Evolutionary conservation across 2,329 filamentous ascomycete species (phyloP).

Genomic region (Coleophoma crateriformis): DNA sequence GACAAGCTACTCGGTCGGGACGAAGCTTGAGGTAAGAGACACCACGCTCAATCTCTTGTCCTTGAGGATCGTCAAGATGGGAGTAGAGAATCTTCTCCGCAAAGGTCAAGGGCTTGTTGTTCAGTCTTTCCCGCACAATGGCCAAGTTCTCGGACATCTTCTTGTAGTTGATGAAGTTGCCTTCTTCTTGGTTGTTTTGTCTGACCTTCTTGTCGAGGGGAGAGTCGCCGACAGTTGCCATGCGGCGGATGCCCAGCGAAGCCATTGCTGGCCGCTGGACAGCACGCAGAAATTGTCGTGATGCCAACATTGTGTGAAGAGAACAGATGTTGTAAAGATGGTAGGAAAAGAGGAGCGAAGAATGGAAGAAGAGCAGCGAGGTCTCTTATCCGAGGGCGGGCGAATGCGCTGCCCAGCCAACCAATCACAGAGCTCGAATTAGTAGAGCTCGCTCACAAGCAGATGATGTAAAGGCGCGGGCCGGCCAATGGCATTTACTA

Average conservation of each 20-base stretch:
- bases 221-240: constrained; percentile 83
- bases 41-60: constrained; percentile 93
- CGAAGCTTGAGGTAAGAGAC: constrained; percentile 94
- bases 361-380: too few species aligned
- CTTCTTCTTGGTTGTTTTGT: constrained; percentile 95
- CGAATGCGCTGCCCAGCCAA: too few species aligned
- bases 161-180: constrained; percentile 98
- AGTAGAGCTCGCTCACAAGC: too few species aligned
- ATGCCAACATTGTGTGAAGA: constrained; percentile 58
- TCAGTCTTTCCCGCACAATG: constrained; percentile 83
- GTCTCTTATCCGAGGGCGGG: too few species aligned
- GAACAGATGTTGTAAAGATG: constrained; percentile 9
- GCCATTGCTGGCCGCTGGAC: constrained; percentile 55
- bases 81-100: constrained; percentile 99
- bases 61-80: constrained; percentile 93
- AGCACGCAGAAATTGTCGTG: constrained; percentile 63
- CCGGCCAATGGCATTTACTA: too few species aligned
- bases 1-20: constrained; percentile 96
- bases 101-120: constrained; percentile 91
- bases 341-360: constrained; percentile 4
- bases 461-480: too few species aligned
- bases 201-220: constrained; percentile 92
- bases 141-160: constrained; percentile 98
- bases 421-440: too few species aligned
- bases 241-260: constrained; percentile 60